Evolutionary conservation across 2,329 filamentous ascomycete species (phyloP).

Genomic region (Fusarium sp.): DNA sequence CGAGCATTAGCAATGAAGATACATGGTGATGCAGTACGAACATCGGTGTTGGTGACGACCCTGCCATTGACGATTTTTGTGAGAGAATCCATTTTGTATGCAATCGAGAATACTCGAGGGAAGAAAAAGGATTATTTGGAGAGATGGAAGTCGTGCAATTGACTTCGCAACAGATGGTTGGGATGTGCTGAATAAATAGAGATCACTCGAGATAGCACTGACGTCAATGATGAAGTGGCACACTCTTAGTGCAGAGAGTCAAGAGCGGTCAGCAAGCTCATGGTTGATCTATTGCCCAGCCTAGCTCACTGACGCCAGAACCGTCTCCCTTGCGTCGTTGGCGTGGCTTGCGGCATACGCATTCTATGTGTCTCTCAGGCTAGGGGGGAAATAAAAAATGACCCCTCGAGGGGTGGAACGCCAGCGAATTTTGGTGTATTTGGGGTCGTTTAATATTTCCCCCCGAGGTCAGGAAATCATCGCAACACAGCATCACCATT

Average conservation of each 20-base stretch:
- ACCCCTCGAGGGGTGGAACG: no score
- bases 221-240: not conserved
- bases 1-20: not conserved
- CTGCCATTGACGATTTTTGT: not conserved
- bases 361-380: not conserved
- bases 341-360: not conserved
- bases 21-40: rapidly evolving
- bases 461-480: not conserved
- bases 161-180: not conserved
- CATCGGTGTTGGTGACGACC: not conserved
- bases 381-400: no score
- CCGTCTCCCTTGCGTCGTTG: not conserved
- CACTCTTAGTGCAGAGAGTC: not conserved
- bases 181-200: not conserved
- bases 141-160: not conserved
- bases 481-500: not conserved
- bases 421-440: no score
- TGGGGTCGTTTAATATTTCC: no score
- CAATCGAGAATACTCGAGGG: rapidly evolving
- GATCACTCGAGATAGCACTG: not conserved
- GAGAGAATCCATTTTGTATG: not conserved
- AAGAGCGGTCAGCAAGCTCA: not conserved
- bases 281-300: not conserved
- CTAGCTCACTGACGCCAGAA: not conserved
- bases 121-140: rapidly evolving